A percentile compares a stretch with the other conserved stretches of the same genome.
Conservation (phyloP, 192 early-diverging fungal genomes). For the Backusella sp. region DNA sequence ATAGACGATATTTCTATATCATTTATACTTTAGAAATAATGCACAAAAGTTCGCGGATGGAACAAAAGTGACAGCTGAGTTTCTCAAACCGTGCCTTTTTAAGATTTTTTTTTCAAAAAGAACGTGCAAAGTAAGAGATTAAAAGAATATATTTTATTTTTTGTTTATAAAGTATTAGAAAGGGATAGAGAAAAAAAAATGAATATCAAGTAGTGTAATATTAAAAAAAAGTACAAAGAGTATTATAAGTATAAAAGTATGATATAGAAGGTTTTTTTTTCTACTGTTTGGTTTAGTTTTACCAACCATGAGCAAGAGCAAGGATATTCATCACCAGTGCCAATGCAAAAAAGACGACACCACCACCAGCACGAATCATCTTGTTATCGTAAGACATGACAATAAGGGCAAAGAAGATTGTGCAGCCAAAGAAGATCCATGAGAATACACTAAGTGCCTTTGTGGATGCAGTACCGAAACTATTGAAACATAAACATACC, state of each 20-base stretch:
- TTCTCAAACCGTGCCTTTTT: too few relatives aligned
- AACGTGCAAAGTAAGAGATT: too few relatives aligned
- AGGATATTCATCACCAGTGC: background rate
- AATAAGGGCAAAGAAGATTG: background rate
- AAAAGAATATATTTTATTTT: background rate
- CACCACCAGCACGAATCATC: background rate
- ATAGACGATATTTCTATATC: too few relatives aligned
- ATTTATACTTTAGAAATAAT: too few relatives aligned
- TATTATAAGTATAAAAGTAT: background rate
- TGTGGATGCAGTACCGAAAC: background rate
- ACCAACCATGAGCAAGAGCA: background rate
- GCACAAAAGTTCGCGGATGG: too few relatives aligned
- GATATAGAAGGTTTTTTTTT: background rate
- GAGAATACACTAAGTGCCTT: background rate
- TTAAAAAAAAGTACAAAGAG: background rate
- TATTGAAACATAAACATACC: background rate
- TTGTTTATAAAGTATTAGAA: background rate
- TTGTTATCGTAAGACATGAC: background rate
- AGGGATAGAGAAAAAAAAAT: background rate
- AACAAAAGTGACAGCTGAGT: too few relatives aligned
- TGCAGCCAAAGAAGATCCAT: background rate
- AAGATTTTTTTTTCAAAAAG: too few relatives aligned
- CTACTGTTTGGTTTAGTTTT: background rate
- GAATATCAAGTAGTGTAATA: background rate
- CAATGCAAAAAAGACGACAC: background rate